Evolutionary conservation across 2,329 filamentous ascomycete genomes (phyloP), one percentile per base, ranked within the genome.

Genomic region (Alternaria brassicicola): DNA sequence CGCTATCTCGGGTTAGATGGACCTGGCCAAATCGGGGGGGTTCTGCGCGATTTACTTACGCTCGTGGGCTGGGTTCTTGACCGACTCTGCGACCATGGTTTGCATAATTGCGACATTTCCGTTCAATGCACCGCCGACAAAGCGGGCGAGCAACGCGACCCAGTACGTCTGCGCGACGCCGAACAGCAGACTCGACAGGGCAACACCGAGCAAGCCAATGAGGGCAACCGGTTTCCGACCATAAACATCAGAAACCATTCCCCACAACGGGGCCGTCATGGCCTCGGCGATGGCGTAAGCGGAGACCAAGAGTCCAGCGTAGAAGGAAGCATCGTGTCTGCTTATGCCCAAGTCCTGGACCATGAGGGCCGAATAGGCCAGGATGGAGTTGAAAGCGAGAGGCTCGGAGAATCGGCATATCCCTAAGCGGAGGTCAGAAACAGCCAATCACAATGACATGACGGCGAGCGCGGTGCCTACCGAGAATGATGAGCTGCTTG

Each of bases 391-490:
- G 71, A 97, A 86, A 42, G 93, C 93, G 71, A 97, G 93, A 28
- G 93, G 93, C 79, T 97, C 93, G 55, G 93, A 92, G 65, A 97
- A 86, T 70, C 93, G 92, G 73, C 96, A 93, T 82, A 97, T 92
- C 76, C 92, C 93, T 96, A 69, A 41, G 46, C 55, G 57, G 54
- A 28, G 48, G 64, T 71, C 54, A 73, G 69, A 49, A 62, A 47
- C 41, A 39, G 39, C 51, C 53, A 61, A 59, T 66, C 55, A 56
- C 35, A 8, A 61, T 65, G 64, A 66, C 39, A 64, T 67, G 57
- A 64, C 51, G 31, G 33, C 12, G 50, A 26, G 15, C 26, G 45
- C 30, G 28, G 25, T 23, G 62, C 74, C 45, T 66, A 80, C 75
- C 77, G 59, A 80, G 71, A 47, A 81, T 80, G 19, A 77, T 76